Base-by-base conservation (phyloP, 768 basidiomycete species). In the Pholiota molesta region DNA sequence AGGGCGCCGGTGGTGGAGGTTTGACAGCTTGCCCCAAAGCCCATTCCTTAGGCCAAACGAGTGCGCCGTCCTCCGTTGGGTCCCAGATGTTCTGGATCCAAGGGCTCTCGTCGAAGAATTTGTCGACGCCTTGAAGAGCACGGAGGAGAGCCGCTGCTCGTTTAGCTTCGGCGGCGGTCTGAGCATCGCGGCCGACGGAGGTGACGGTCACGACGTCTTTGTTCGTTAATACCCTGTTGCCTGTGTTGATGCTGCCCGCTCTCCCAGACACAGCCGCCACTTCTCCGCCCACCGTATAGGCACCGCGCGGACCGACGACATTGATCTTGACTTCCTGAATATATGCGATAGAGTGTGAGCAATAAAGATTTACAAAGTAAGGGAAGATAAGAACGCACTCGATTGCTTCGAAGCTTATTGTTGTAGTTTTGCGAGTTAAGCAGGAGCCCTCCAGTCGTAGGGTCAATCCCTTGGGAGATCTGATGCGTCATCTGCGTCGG, bases 111-210 rank as follows among this genome's bases (percentile, higher is more conserved):
- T 70, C 68, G 37, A 82, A 56, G 0, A 79, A 64, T 4, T 73
- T 65, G 1, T 72, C 57, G 28, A 67, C 54, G 1, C 81, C 80
- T 62, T 85, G 83, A 3, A 85, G 73, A 51, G 81, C 73, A 5
- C 71, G 73, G 37, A 82, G 78, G 40, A 85, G 60, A 26, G 75
- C 74, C 0, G 71, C 73, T 0, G 75, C 79, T 26, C 79, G 80
- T 51, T 80, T 76, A 4, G 72, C 72, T 62, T 91, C 89, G 28
- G 91, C 88, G 21, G 66, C 69, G 3, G 90, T 92, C 1, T 82
- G 83, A 40, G 75, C 80, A 42, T 83, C 87, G 35, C 78, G 80
- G 0, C 88, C 89, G 63, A 79, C 76, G 9, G 87, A 78, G 23
- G 73, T 80, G 23, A 91, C 75, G 7, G 70, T 70, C 0, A 67